These are phyloP conservation scores for Gigaspora rosea DNA, from an alignment of 192 early-diverging fungal species.

Conservation along the genomic window DNA sequence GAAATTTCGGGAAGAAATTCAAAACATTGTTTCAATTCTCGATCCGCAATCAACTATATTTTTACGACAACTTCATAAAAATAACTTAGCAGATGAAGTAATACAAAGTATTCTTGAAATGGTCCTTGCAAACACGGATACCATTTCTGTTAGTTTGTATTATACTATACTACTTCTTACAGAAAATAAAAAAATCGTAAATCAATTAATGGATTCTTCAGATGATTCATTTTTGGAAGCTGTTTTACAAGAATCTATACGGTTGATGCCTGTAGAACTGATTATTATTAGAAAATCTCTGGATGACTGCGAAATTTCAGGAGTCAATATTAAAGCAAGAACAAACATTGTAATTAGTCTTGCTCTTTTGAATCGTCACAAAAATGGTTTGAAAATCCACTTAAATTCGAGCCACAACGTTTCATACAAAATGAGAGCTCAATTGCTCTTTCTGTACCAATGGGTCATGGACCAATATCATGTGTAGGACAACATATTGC, in stretches of 20 bases:
- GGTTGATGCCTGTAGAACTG: neutral
- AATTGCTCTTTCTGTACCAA: neutral
- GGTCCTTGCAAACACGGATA: neutral
- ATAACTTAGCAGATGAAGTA: neutral
- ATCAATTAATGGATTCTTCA: neutral
- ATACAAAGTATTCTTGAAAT: neutral
- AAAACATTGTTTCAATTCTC: neutral
- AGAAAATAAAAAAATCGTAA: neutral
- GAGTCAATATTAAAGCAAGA: neutral
- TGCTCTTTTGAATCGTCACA: neutral
- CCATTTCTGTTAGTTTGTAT: neutral
- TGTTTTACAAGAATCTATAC: neutral
- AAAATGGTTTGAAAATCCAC: neutral
- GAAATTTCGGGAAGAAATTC: neutral
- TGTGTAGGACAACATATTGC: neutral
- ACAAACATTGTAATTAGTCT: neutral
- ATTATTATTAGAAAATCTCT: neutral
- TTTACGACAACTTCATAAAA: neutral
- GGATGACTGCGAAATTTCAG: neutral
- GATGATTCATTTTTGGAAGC: neutral
- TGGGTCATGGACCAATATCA: neutral
- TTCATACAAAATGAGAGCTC: neutral
- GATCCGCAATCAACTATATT: neutral
- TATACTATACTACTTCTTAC: neutral
- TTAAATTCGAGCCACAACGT: neutral